Percentiles rank a stretch among this genome's conserved stretches.
Conservation (phyloP, 176 grass and related monocot genomes). For the Juncus inflexus region DNA sequence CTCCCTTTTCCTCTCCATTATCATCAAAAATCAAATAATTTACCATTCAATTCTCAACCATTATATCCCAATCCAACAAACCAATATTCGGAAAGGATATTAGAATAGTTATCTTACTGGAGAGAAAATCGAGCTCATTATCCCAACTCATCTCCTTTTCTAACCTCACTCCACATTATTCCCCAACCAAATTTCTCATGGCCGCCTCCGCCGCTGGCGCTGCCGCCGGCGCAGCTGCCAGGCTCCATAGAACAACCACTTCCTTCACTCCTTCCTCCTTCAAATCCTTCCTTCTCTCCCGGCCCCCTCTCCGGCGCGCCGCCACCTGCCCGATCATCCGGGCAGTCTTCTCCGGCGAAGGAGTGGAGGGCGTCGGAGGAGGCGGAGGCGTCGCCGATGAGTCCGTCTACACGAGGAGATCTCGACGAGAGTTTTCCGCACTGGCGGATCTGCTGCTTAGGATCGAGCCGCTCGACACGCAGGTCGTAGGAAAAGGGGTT, state of each 20-base stretch:
- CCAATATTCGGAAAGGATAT: neutral
- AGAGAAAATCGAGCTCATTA: neutral
- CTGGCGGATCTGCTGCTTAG: constrained; percentile 29
- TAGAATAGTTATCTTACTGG: neutral
- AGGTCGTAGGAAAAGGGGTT: constrained; percentile 35
- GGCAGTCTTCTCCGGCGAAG: constrained; percentile 20
- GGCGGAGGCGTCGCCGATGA: constrained; percentile 31
- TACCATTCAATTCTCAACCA: neutral
- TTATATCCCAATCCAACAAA: neutral
- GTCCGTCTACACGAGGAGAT: constrained; percentile 22
- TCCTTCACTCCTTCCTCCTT: neutral
- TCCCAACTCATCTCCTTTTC: constrained; percentile 1
- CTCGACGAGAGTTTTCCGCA: constrained; percentile 17
- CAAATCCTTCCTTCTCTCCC: constrained; percentile 12
- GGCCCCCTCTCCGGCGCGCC: neutral
- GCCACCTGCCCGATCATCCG: constrained; percentile 6
- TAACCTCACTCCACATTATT: neutral
- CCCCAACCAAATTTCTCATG: neutral
- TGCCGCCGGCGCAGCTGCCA: neutral
- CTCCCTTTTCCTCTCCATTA: neutral
- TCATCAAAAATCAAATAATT: neutral
- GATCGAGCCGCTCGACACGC: constrained; percentile 33
- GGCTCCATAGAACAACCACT: neutral
- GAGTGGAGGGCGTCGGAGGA: constrained; percentile 20
- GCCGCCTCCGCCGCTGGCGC: neutral